Base-by-base conservation (phyloP, 2,329 filamentous ascomycete species). In the Celoporthe dispersa region DNA sequence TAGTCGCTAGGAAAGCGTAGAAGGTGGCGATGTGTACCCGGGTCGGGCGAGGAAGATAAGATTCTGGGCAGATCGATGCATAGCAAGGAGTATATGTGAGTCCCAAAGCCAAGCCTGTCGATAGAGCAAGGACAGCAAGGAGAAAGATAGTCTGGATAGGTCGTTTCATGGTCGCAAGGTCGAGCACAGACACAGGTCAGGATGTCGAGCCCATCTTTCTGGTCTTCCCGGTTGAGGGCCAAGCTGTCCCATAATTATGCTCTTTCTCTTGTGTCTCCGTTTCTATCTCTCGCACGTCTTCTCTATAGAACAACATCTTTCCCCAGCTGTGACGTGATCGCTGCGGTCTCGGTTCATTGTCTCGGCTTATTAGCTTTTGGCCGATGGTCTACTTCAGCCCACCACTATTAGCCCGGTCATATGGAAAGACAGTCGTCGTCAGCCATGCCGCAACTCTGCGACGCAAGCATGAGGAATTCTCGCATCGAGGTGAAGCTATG, bases 61-160 rank as follows among this genome's bases (percentile, higher is more conserved):
- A 64, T 28, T 73, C 72, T 3, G 71, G 67, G 55, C 72, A 73
- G 22, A 73, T 63, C 0, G 71, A 70, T 1, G 71, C 33, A 48
- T 73, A 73, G 25, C 72, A 73, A 2, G 69, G 72, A 0, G 57
- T 57, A 31, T 70, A 73, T 22, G 72, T 73, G 11, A 73, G 71
- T 22, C 68, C 71, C 33, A 66, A 12, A 11, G 72, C 71, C 60
- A 74, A 35, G 3, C 66, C 66, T 16, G 62, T 35, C 12, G 25
- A 31, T n/a, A 63, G 28, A 59, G 5, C 33, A 28, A 65, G 39
- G 14, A 53, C 39, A 44, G 64, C 4, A n/a, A 68, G 48, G 5
- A 60, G 66, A 7, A 61, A n/a, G 8, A 68, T 55, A 31, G 28
- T 19, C 6, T 57, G 28, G 6, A 31, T 7, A 31, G 28, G 28